These are phyloP conservation scores for Moniliella sp. DNA, from an alignment of 1,284 basidiomycete species.

Conservation along the genomic window DNA sequence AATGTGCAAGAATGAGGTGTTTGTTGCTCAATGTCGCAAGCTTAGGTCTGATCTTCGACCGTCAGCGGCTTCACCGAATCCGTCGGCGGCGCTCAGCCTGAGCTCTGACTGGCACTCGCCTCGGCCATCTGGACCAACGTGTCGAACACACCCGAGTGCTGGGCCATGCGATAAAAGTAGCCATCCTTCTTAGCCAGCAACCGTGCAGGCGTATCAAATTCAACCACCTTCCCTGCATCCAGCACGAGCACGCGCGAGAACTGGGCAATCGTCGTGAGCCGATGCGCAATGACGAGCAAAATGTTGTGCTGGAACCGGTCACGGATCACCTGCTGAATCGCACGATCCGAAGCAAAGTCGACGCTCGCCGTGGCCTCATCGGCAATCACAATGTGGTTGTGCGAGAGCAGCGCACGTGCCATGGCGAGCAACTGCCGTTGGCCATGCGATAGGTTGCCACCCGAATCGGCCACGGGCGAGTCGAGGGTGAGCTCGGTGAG, in stretches of 20 bases:
- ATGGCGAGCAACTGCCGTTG: slow-evolving; percentile 27
- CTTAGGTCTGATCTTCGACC: too few relatives aligned
- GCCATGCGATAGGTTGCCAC: slow-evolving; percentile 25
- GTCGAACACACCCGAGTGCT: too few relatives aligned
- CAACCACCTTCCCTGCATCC: slow-evolving; percentile 37
- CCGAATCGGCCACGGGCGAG: slow-evolving; percentile 19
- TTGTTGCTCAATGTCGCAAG: too few relatives aligned
- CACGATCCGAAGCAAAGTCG: slow-evolving; percentile 19
- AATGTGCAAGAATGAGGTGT: too few relatives aligned
- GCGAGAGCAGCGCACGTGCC: slow-evolving; percentile 21
- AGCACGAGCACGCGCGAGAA: slow-evolving; percentile 19
- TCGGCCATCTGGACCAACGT: too few relatives aligned
- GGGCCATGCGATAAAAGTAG: slow-evolving; percentile 13
- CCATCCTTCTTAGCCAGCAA: slow-evolving; percentile 26
- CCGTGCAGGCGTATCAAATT: slow-evolving; percentile 38
- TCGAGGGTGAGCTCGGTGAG: slow-evolving; percentile 9
- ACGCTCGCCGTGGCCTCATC: slow-evolving; percentile 29
- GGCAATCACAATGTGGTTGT: slow-evolving; percentile 23
- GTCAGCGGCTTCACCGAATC: too few relatives aligned
- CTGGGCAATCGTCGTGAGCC: slow-evolving; percentile 1
- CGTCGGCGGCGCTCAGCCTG: too few relatives aligned
- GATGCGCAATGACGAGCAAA: slow-evolving; percentile 1
- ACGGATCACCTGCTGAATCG: slow-evolving; percentile 56
- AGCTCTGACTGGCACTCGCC: too few relatives aligned
- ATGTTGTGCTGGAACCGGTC: slow-evolving; percentile 47